Evolutionary conservation across 2,329 filamentous ascomycete genomes (phyloP), one percentile per base, ranked within the genome.

Genomic region (Ceratocystis destructans): DNA sequence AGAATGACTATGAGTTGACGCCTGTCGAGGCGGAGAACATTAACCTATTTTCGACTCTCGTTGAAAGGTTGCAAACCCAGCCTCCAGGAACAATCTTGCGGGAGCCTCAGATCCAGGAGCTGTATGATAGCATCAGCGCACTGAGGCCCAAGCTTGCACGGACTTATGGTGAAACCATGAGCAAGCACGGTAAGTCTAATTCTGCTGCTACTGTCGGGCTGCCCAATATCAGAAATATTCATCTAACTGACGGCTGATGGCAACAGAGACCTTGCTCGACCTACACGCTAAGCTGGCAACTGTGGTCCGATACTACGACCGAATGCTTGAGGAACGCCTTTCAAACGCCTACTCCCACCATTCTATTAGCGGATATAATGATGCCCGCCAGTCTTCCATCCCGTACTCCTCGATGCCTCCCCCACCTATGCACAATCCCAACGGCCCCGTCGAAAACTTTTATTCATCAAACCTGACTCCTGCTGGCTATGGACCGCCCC

Each of bases 121-220:
- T 99, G 3, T 99, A 99, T 74, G 94, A 97, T 73, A 95, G 92
- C 71, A 97, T 99, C 71, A 91, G 93, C n/a, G 83, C 90, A 17
- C 78, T 99, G 69, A 84, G 94, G 62, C 94, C 94, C 1, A 99
- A 99, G 75, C 80, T 99, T 66, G 94, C 94, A 3, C 84, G 94
- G 67, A 96, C 93, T 0, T 96, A 97, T 73, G 94, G 94, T 66
- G 94, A 99, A 78, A 96, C 94, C 0, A 97, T 99, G 94, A 97
- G 94, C 83, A 99, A 99, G 76, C 94, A 97, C 75, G 92, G 90
- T 90, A 78, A 74, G 84, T 77, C 17, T 7, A 48, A 31, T 55
- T 65, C 45, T 20, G 50, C 6, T n/a, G 6, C 3, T 37, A 33
- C 28, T 8, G 3, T 31, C 28, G 10, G 37, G 37, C 4, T 41